phyloP scores from a whole-genome alignment of 148 eudicot genomes.

The Chenopodium album region DNA sequence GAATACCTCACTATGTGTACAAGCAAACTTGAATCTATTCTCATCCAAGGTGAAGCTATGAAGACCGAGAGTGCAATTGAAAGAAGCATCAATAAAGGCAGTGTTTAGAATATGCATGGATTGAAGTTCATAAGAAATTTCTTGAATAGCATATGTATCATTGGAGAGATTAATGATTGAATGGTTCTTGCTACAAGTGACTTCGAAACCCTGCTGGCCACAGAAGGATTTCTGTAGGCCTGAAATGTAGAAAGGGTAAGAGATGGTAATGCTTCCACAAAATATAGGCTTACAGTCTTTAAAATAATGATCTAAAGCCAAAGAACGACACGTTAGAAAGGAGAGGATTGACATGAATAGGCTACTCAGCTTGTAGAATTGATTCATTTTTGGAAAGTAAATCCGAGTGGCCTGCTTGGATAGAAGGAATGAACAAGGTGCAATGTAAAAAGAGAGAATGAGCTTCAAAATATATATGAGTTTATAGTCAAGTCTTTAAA shows the following conservation, averaged over 20 bases:
- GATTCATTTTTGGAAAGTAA: constrained; percentile 6
- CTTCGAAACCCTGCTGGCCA: constrained; percentile 19
- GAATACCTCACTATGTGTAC: not conserved
- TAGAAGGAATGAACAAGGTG: not conserved
- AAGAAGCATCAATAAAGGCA: constrained; percentile 13
- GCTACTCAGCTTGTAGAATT: not conserved
- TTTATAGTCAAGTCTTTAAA: constrained; percentile 1
- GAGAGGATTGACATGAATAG: not conserved
- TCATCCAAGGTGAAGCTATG: constrained; percentile 22
- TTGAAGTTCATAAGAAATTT: constrained; percentile 19
- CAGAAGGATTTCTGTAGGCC: constrained; percentile 33
- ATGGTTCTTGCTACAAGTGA: constrained; percentile 17
- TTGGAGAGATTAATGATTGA: constrained; percentile 22
- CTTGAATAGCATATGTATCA: constrained; percentile 18
- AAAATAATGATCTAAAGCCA: constrained; percentile 20
- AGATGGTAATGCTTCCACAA: constrained; percentile 25
- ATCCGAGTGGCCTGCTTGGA: not conserved
- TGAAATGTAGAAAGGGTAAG: constrained; percentile 30
- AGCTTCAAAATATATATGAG: not conserved
- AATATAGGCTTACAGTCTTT: constrained; percentile 23
- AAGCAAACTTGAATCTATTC: constrained; percentile 10
- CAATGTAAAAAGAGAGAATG: not conserved
- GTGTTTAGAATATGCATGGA: constrained; percentile 21
- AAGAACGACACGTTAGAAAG: constrained; percentile 4
- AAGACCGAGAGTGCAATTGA: constrained; percentile 6